Evolutionary conservation across 106 monocot species (phyloP), one percentile per base, ranked within the genome.

Genomic region (Gastrodia elata): DNA sequence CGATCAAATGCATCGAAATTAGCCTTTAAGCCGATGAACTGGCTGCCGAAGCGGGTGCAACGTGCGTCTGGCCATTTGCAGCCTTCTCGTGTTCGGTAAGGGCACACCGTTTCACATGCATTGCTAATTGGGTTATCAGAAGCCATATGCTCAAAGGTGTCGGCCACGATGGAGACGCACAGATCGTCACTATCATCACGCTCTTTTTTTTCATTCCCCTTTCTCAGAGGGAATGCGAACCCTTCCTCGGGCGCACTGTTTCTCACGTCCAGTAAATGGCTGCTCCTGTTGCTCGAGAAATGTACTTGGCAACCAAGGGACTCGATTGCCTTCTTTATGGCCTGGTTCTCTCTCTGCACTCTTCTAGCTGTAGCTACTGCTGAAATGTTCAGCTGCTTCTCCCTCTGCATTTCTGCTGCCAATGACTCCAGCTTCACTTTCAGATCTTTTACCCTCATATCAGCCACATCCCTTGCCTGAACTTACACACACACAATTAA

Each of bases 1-100:
- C 81, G 83, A 57, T 98, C 91, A 77, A 98, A 93, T 4, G 93
- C 97, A 77, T 93, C 93, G 71, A 88, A 98, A 65, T 98, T 83
- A 6, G 97, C 97, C 61, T 86, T 98, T 36, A 98, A 59, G 7
- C 93, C 88, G 72, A 98, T 77, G 78, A 98, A 93, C 49, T 98
- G 93, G 68, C 91, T 93, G 55, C 86, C 81, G 35, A 91, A 79
- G 72, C 93, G 93, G 18, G 88, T 81, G 74, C 97, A 98, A 24
- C 79, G 83, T 64, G 84, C 86, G 68, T 93, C 86, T 0, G 97
- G 97, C 97, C 97, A 98, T 70, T 77, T 90, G 78, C 97, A 98
- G 35, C 93, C 93, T 68, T 91, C 93, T 42, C 76, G 78, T 34
- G 86, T 88, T 25, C 93, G 78, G 55, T 85, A 91, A 2, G 97